phyloP scores from a whole-genome alignment of 2,329 filamentous ascomycete species.

The Ophiostoma tasmaniense region DNA sequence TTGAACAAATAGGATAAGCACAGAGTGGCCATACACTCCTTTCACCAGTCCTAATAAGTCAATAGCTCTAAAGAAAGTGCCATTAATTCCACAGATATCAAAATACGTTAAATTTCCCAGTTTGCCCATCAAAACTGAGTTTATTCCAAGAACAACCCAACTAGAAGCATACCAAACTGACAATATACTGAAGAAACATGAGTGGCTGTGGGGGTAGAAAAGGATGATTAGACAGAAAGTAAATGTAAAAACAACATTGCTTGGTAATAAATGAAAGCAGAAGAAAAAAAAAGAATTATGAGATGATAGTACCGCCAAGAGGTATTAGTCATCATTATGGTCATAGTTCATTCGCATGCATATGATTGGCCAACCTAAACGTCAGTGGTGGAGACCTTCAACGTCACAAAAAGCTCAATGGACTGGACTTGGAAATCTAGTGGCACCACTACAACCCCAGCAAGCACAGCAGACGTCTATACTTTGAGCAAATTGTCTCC shows the following conservation, averaged over 20 bases:
- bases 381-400: background rate
- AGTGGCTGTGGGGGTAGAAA: too few relatives aligned
- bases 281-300: background rate
- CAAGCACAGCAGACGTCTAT: background rate
- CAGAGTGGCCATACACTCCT: too few relatives aligned
- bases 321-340: background rate
- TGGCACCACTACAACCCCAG: background rate
- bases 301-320: background rate
- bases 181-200: too few relatives aligned
- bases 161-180: too few relatives aligned
- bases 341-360: background rate
- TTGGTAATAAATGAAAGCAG: background rate
- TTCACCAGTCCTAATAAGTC: too few relatives aligned
- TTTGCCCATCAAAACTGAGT: too few relatives aligned
- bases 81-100: too few relatives aligned
- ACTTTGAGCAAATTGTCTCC: background rate
- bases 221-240: background rate
- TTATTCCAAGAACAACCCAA: too few relatives aligned
- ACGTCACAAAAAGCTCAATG: slow-evolving; percentile 5
- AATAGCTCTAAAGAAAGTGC: too few relatives aligned
- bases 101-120: too few relatives aligned
- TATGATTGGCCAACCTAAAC: background rate
- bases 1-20: too few relatives aligned
- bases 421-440: background rate
- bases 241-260: background rate